phyloP scores from a whole-genome alignment of 805 yeast species.

The Candida tammaniensis region DNA sequence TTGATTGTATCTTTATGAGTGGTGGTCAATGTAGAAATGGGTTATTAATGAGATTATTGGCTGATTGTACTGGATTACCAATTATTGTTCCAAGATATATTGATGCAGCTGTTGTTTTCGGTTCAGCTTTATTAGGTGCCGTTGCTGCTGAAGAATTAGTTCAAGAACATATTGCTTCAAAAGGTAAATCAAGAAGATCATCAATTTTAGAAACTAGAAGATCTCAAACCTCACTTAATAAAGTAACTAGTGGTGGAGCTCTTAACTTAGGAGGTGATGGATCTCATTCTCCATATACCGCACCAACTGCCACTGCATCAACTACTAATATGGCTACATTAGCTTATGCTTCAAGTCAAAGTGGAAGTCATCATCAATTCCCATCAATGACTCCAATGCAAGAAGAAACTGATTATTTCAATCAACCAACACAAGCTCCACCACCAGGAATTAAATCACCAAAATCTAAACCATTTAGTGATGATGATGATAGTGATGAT shows the following conservation, averaged over 20 bases:
- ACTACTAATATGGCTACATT: conserved; percentile 54
- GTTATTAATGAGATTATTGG: conserved; percentile 80
- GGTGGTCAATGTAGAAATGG: conserved; percentile 98
- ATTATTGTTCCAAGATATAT: conserved; percentile 91
- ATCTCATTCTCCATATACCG: conserved; percentile 70
- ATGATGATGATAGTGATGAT: conserved; percentile 34
- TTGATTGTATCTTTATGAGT: conserved; percentile 77
- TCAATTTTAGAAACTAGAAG: conserved; percentile 27
- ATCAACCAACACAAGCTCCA: conserved; percentile 22
- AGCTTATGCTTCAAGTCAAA: conserved; percentile 35
- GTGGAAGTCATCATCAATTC: conserved; percentile 28
- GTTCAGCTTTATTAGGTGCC: conserved; percentile 93
- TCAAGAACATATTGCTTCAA: conserved; percentile 28
- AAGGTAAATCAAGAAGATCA: conserved; percentile 36
- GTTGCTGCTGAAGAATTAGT: conserved; percentile 76
- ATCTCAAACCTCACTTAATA: conserved; percentile 29
- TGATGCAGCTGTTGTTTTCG: conserved; percentile 96
- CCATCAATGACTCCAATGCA: conserved; percentile 37
- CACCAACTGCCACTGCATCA: conserved; percentile 76
- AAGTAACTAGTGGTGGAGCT: conserved; percentile 11
- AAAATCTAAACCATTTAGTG: conserved; percentile 9
- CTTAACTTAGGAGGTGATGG: conserved; percentile 11
- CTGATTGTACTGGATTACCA: conserved; percentile 90
- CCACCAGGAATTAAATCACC: conserved; percentile 2
- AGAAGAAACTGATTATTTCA: conserved; percentile 43